Percentiles rank a stretch among this genome's conserved stretches.
These are phyloP conservation scores for Candida awuae DNA, from an alignment of 805 yeast genomes.

Conservation along the genomic window DNA sequence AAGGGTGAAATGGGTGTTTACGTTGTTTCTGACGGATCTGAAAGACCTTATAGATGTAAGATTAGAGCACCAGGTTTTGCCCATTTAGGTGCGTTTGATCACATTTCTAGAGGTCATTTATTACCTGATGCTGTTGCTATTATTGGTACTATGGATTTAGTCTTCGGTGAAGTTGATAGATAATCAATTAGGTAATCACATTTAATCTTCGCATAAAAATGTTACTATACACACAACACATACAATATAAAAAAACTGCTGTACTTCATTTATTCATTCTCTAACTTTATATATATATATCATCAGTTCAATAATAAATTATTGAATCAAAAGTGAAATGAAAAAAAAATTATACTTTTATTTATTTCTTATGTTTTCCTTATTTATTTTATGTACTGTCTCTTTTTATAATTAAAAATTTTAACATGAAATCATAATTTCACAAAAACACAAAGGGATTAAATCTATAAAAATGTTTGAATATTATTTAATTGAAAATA, in stretches of 20 bases:
- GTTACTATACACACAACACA: neutral
- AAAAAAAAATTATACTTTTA: neutral
- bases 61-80: constrained; percentile 94
- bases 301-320: neutral
- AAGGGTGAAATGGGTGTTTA: constrained; percentile 94
- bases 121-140: constrained; percentile 90
- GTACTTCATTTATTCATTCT: neutral
- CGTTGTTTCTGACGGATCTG: constrained; percentile 81
- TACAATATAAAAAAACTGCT: neutral
- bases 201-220: neutral
- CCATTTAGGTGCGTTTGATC: constrained; percentile 83
- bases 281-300: neutral
- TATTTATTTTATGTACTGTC: constrained; percentile 1
- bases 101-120: constrained; percentile 76
- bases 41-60: constrained; percentile 87
- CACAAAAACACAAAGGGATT: neutral
- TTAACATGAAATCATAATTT: neutral
- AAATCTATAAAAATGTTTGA: constrained; percentile 1
- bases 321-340: neutral
- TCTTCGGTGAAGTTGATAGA: constrained; percentile 92
- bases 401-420: neutral
- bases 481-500: too few species aligned
- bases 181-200: constrained; percentile 26
- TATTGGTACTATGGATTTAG: constrained; percentile 92
- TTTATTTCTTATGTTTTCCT: neutral